Conservation (phyloP, 108 stramenopile species). For the Nitzschia sp. region DNA sequence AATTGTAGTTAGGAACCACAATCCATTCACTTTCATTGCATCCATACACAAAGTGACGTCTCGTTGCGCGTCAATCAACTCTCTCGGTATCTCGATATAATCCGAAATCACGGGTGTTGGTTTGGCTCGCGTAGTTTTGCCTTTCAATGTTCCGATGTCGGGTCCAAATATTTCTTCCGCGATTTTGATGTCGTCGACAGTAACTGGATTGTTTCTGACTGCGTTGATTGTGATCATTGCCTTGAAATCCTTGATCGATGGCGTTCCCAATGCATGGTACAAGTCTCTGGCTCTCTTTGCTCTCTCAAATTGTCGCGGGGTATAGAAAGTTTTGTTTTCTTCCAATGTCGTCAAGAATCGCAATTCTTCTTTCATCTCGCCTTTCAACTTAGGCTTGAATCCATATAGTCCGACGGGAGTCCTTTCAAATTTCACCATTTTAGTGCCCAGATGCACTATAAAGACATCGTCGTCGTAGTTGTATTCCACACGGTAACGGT, state of each 20-base stretch:
- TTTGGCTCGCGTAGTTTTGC: conserved; percentile 32
- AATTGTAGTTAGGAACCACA: conserved; percentile 41
- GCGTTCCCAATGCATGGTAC: conserved; percentile 32
- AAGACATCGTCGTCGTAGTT: conserved; percentile 15
- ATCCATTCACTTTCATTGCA: conserved; percentile 37
- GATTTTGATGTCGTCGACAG: conserved; percentile 23
- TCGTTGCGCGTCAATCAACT: conserved; percentile 14
- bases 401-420: conserved; percentile 4
- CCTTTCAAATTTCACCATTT: neutral
- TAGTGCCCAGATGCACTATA: neutral
- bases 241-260: conserved; percentile 26
- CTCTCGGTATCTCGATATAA: conserved; percentile 20
- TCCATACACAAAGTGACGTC: conserved; percentile 38
- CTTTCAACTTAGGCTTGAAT: neutral
- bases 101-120: conserved; percentile 17
- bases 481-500: conserved; percentile 19
- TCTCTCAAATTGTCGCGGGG: conserved; percentile 9
- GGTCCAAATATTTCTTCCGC: conserved; percentile 44
- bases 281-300: conserved; percentile 25
- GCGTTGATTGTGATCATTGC: conserved; percentile 22
- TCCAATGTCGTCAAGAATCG: conserved; percentile 25
- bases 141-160: conserved; percentile 39
- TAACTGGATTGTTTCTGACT: conserved; percentile 44
- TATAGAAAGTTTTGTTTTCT: conserved; percentile 7
- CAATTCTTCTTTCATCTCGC: neutral